A percentile compares a stretch with the other conserved stretches of the same genome.
These are phyloP conservation scores for Thelonectria discophora DNA, from an alignment of 2,329 filamentous ascomycete genomes.

Conservation along the genomic window DNA sequence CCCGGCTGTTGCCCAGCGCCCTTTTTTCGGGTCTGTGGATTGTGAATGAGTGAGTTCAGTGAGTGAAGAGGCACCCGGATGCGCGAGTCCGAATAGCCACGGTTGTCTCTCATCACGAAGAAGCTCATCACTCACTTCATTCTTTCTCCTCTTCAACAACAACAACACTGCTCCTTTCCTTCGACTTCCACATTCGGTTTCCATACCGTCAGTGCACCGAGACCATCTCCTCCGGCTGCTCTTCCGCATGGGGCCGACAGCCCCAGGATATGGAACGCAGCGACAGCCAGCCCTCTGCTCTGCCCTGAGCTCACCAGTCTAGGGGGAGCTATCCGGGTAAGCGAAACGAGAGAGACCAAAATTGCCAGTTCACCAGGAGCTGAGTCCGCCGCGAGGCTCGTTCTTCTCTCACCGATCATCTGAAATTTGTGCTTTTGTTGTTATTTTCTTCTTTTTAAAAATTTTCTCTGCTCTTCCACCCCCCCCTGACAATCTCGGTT, in stretches of 20 bases:
- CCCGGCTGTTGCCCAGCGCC: constrained; percentile 12
- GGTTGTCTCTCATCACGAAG: constrained; percentile 14
- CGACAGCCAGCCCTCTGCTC: not conserved
- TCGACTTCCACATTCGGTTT: not conserved
- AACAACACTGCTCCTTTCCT: constrained; percentile 2
- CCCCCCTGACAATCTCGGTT: constrained; percentile 27
- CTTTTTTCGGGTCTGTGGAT: not conserved
- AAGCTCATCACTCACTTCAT: not conserved
- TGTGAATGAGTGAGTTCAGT: constrained; percentile 1
- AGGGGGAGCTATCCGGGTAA: constrained; percentile 40
- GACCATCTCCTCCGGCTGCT: constrained; percentile 25
- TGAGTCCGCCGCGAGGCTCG: constrained; percentile 35
- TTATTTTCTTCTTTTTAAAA: constrained; percentile 26
- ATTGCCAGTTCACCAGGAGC: constrained; percentile 33
- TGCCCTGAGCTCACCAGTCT: too few species aligned
- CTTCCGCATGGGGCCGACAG: constrained; percentile 40
- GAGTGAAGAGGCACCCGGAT: not conserved
- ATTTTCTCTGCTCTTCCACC: constrained; percentile 16
- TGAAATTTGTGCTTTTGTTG: constrained; percentile 33
- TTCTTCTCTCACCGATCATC: constrained; percentile 18
- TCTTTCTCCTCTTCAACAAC: constrained; percentile 4
- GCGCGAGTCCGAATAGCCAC: constrained; percentile 4
- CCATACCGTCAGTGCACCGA: constrained; percentile 19
- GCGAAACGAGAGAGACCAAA: constrained; percentile 35
- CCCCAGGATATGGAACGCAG: constrained; percentile 37